These are phyloP conservation scores for Backusella westeae DNA, from an alignment of 192 early-diverging fungal species.

Conservation along the genomic window DNA sequence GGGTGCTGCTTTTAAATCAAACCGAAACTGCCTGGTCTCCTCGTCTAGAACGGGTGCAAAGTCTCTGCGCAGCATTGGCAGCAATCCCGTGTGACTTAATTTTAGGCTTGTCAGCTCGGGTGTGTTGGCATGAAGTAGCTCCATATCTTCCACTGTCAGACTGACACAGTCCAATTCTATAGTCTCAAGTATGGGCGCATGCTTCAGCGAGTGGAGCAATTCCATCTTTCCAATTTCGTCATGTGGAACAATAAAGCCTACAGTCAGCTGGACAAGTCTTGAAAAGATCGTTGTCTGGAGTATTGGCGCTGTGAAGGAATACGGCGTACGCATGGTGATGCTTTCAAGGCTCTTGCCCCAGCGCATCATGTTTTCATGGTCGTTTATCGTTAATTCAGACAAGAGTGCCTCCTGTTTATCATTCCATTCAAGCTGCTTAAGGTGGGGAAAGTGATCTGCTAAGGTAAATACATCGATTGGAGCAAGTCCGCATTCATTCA, in stretches of 20 bases:
- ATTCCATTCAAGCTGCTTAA: neutral
- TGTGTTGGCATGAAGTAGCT: neutral
- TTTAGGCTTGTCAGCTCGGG: neutral
- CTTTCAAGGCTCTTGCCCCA: neutral
- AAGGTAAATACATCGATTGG: neutral
- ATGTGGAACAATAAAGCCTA: neutral
- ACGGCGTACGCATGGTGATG: neutral
- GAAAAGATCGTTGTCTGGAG: neutral
- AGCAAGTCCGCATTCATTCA: neutral
- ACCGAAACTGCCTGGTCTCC: neutral
- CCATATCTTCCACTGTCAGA: neutral
- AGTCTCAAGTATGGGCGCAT: neutral
- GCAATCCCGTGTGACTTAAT: neutral
- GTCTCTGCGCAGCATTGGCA: neutral
- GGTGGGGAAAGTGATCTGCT: neutral
- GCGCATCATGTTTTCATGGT: neutral
- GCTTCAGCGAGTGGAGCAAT: neutral
- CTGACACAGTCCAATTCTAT: neutral
- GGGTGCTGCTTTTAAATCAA: neutral
- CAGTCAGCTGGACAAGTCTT: neutral
- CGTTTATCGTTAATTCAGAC: neutral
- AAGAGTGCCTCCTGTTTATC: neutral
- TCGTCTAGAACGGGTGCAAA: neutral
- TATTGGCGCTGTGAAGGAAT: neutral
- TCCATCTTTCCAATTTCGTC: neutral